Evolutionary conservation across 108 stramenopile species (phyloP), one percentile per base, ranked within the genome.

Genomic region (Fragilariopsis cylindrus): DNA sequence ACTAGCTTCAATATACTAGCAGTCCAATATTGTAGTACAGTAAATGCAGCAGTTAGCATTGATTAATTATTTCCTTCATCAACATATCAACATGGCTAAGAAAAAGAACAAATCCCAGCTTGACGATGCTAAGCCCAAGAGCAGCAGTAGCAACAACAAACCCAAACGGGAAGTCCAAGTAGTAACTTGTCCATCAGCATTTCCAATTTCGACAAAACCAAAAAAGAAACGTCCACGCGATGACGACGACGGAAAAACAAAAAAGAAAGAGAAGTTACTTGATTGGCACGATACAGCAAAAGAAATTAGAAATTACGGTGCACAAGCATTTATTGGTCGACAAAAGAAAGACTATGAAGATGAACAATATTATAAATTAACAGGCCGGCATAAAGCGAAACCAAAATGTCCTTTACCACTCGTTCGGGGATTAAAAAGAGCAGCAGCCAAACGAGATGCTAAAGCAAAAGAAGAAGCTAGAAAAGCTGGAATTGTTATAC

Each of bases 401-500:
- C 87, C 84, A 30, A 78, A 86, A 46, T 85, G 87, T 45, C 93
- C 93, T 0, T 71, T 89, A 16, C 88, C 85, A 6, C 89, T 95
- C 21, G 73, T 90, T 1, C 79, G 90, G 9, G 91, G 88, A 18
- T 89, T 90, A 62, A 70, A 82, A 53, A 85, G 88, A 63, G 89
- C 89, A 66, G 93, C 93, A 4, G 76, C 65, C 48, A 78, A 89
- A 70, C 72, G 89, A 69, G 85, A 90, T 18, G 82, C 84, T 46
- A 71, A 79, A 18, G 62, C 54, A 30, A 73, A 78, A 55, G 50
- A 80, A 71, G 90, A 94, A 81, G 79, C 89, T 52, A 76, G 83
- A 70, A 77, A 90, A 77, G 85, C 90, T 50, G 93, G 93, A 3
- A 79, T 92, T 47, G 89, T 94, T 18, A 58, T 86, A 48, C 90